Conservation (phyloP, 371 early-diverging fungal species). For the Nematocida sp. region DNA sequence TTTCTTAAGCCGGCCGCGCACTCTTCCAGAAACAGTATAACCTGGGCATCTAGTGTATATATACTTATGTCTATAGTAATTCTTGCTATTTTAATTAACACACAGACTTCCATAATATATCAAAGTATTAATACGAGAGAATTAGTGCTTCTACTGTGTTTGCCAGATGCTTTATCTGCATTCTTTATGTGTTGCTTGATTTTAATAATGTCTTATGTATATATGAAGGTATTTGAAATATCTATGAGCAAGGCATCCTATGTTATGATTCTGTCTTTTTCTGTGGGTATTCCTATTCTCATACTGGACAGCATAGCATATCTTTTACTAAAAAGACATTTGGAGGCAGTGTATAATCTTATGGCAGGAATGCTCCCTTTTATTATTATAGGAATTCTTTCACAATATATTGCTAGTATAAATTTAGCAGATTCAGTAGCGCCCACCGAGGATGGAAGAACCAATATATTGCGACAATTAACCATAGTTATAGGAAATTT, state of each 20-base stretch:
- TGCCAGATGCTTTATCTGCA: neutral
- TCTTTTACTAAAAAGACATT: neutral
- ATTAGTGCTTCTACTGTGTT: neutral
- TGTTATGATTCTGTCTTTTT: conserved; percentile 19
- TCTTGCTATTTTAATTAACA: neutral
- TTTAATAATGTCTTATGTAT: conserved; percentile 7
- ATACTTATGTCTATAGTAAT: neutral
- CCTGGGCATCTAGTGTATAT: neutral
- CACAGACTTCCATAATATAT: neutral
- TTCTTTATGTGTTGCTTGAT: neutral
- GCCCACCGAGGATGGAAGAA: neutral
- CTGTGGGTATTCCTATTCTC: neutral
- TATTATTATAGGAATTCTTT: neutral
- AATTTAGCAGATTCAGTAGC: neutral
- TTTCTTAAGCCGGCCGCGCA: neutral
- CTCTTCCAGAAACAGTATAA: neutral
- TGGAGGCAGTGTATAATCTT: neutral
- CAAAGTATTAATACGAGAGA: neutral
- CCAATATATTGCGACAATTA: neutral
- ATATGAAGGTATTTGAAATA: neutral
- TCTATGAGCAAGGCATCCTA: neutral
- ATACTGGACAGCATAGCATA: neutral
- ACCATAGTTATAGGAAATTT: neutral
- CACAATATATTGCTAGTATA: neutral
- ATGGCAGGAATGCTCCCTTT: neutral